Percentiles rank a stretch among this genome's conserved stretches.
Evolutionary conservation across 1,284 basidiomycete species (phyloP).

Genomic region (Vanrija sp.): DNA sequence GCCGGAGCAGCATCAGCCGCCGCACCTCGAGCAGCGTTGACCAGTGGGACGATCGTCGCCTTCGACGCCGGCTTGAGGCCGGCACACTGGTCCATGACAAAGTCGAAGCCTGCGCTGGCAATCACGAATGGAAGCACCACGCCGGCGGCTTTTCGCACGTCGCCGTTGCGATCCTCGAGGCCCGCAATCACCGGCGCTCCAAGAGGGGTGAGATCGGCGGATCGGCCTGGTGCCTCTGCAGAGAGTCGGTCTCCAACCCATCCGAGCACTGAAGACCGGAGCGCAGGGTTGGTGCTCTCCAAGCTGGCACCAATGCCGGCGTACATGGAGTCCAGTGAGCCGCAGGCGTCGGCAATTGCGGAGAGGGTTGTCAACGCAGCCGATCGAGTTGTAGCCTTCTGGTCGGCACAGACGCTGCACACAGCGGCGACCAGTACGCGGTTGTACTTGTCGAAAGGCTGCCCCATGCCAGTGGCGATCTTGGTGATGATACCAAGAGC

Average conservation of each 20-base stretch:
- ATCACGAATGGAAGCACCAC: slow-evolving; percentile 77
- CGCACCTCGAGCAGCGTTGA: slow-evolving; percentile 59
- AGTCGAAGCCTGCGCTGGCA: slow-evolving; percentile 72
- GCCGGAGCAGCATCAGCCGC: slow-evolving; percentile 33
- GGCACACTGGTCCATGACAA: slow-evolving; percentile 78
- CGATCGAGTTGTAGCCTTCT: slow-evolving; percentile 80
- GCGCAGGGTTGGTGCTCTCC: slow-evolving; percentile 82
- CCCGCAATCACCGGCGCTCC: slow-evolving; percentile 68
- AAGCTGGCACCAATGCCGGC: slow-evolving; percentile 71
- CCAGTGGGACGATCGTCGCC: slow-evolving; percentile 75
- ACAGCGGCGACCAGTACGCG: slow-evolving; percentile 73
- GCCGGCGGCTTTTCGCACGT: slow-evolving; percentile 88
- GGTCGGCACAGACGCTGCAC: slow-evolving; percentile 82
- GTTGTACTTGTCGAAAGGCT: slow-evolving; percentile 85
- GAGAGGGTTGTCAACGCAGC: slow-evolving; percentile 74
- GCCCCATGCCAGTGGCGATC: slow-evolving; percentile 90
- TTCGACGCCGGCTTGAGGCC: slow-evolving; percentile 89
- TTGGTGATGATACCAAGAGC: slow-evolving; percentile 86
- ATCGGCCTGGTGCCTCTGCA: slow-evolving; percentile 48
- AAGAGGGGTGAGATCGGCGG: slow-evolving; percentile 72
- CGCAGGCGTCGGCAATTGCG: slow-evolving; percentile 79
- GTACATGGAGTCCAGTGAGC: slow-evolving; percentile 76
- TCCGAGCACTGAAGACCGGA: slow-evolving; percentile 74
- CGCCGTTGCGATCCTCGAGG: slow-evolving; percentile 85
- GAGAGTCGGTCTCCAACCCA: slow-evolving; percentile 63